Evolutionary conservation across 495 filamentous ascomycete genomes (phyloP).

Genomic region (Penicillium turbatum): DNA sequence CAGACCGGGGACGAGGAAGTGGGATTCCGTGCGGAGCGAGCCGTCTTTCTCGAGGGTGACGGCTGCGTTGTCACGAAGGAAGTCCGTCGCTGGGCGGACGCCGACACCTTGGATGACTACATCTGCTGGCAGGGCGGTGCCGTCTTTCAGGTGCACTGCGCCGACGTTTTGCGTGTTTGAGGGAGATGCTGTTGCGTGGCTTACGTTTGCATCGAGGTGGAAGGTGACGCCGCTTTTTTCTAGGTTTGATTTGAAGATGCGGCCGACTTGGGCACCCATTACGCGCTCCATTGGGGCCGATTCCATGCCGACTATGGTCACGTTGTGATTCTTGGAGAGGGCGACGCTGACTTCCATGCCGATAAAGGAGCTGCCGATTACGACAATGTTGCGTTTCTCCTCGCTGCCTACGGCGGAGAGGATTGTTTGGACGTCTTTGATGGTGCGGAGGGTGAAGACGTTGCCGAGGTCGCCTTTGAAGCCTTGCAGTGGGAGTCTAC

Average conservation of each 20-base stretch:
- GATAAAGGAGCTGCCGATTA: slow-evolving; percentile 91
- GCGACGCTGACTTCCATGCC: slow-evolving; percentile 92
- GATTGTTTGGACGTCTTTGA: slow-evolving; percentile 73
- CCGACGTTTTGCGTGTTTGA: slow-evolving; percentile 66
- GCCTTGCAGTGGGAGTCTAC: slow-evolving; percentile 72
- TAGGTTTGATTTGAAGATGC: slow-evolving; percentile 68
- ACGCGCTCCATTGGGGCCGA: slow-evolving; percentile 79
- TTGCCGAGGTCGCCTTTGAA: slow-evolving; percentile 76
- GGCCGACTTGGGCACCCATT: slow-evolving; percentile 77
- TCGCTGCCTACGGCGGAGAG: slow-evolving; percentile 67
- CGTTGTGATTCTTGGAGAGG: slow-evolving; percentile 66
- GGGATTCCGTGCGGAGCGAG: slow-evolving; percentile 70
- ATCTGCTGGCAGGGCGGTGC: slow-evolving; percentile 78
- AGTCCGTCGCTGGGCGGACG: slow-evolving; percentile 81
- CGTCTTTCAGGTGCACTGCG: slow-evolving; percentile 78
- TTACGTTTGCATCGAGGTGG: slow-evolving; percentile 71
- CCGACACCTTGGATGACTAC: slow-evolving; percentile 88
- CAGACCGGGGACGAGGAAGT: slow-evolving; percentile 67
- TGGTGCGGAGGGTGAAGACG: slow-evolving; percentile 74
- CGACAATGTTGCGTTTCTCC: slow-evolving; percentile 84
- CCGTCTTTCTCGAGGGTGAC: slow-evolving; percentile 73
- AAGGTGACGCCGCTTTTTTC: slow-evolving; percentile 88
- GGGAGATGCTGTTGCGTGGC: slow-evolving; percentile 68
- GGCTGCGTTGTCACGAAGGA: slow-evolving; percentile 65
- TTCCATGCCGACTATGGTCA: slow-evolving; percentile 95